Percentiles rank a stretch among this genome's conserved stretches.
phyloP scores from a whole-genome alignment of 305 asterid species.

The Rubia balearica region DNA sequence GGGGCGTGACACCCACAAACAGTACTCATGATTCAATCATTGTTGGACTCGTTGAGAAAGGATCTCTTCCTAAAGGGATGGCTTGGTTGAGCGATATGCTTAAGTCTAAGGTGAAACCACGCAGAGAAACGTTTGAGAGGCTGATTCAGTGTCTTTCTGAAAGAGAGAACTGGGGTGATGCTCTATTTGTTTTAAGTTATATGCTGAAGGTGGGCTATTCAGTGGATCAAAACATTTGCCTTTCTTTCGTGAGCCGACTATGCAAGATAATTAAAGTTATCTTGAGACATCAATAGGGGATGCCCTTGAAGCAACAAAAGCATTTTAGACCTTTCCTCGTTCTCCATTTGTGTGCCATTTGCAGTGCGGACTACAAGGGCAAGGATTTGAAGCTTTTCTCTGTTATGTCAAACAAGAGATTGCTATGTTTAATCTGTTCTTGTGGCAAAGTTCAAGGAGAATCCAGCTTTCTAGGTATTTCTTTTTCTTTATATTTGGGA shows the following conservation, averaged over 20 bases:
- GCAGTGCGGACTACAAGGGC: not conserved
- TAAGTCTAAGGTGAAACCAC: slow-evolving; percentile 34
- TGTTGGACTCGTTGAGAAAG: slow-evolving; percentile 39
- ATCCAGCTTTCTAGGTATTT: not conserved
- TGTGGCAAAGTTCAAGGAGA: not conserved
- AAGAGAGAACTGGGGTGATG: slow-evolving; percentile 38
- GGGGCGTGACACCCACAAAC: slow-evolving; percentile 34
- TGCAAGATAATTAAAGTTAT: slow-evolving; percentile 28
- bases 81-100: slow-evolving; percentile 41
- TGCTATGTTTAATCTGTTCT: not conserved
- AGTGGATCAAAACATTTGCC: slow-evolving; percentile 23
- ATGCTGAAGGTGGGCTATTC: slow-evolving; percentile 47
- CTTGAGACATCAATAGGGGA: slow-evolving; percentile 22
- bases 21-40: slow-evolving; percentile 33
- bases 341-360: not conserved
- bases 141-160: slow-evolving; percentile 33
- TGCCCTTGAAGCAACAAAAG: slow-evolving; percentile 24
- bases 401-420: not conserved
- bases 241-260: slow-evolving; percentile 35
- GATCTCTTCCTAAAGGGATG: slow-evolving; percentile 33
- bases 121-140: slow-evolving; percentile 38
- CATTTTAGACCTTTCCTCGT: not conserved
- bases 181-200: slow-evolving; percentile 33
- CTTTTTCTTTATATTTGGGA: not conserved
- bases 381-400: not conserved